Conservation (phyloP, 768 basidiomycete species). For the Boletus edulis region DNA sequence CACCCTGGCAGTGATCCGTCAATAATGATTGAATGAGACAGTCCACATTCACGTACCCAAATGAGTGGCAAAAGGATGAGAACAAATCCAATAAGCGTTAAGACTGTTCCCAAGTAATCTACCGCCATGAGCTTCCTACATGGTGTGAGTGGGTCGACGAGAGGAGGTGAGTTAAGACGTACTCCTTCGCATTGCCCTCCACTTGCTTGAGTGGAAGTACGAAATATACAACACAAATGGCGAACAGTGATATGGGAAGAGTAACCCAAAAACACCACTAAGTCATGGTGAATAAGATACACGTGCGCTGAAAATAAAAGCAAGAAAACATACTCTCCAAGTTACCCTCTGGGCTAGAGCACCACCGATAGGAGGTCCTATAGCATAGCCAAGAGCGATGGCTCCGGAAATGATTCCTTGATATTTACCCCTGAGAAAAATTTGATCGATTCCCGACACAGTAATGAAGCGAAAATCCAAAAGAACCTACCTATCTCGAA, state of each 20-base stretch:
- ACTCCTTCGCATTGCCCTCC: slow-evolving; percentile 55
- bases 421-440: slow-evolving; percentile 59
- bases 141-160: not conserved
- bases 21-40: not conserved
- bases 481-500: slow-evolving; percentile 54
- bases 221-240: slow-evolving; percentile 56
- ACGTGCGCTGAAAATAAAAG: not conserved
- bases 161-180: not conserved
- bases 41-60: slow-evolving; percentile 46
- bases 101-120: slow-evolving; percentile 58
- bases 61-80: slow-evolving; percentile 69
- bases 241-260: slow-evolving; percentile 53
- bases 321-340: slow-evolving; percentile 52
- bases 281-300: not conserved
- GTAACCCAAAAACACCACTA: slow-evolving; percentile 80
- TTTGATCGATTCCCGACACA: not conserved
- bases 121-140: slow-evolving; percentile 59
- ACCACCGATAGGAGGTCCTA: slow-evolving; percentile 70
- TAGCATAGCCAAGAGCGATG: slow-evolving; percentile 53
- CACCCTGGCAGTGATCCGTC: slow-evolving; percentile 44
- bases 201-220: slow-evolving; percentile 71
- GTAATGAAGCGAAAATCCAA: not conserved
- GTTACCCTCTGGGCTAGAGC: slow-evolving; percentile 56
- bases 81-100: slow-evolving; percentile 60
- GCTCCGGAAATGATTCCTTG: slow-evolving; percentile 69